These are phyloP conservation scores for Juglanconis oblonga DNA, from an alignment of 2,329 filamentous ascomycete species.

Conservation along the genomic window DNA sequence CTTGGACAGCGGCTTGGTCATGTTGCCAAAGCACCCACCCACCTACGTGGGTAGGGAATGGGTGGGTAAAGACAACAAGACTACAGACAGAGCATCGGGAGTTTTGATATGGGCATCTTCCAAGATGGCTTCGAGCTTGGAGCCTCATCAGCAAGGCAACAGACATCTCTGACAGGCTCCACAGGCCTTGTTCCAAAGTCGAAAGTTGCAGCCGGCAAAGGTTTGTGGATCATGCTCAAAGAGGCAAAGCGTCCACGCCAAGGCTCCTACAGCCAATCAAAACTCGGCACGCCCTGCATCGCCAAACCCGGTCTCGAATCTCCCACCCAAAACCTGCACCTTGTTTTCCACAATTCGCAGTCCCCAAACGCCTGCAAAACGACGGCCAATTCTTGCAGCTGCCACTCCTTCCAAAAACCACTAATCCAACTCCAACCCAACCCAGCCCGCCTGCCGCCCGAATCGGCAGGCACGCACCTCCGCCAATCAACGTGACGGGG, in stretches of 20 bases:
- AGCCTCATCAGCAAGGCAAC: too few species aligned
- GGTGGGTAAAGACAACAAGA: too few species aligned
- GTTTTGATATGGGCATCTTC: too few species aligned
- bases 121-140: too few species aligned
- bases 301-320: not conserved
- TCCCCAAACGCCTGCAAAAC: not conserved
- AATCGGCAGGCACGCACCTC: not conserved
- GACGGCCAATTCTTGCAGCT: not conserved
- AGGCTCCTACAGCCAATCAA: not conserved
- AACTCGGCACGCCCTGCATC: not conserved
- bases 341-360: not conserved
- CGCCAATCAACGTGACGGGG: not conserved
- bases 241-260: not conserved
- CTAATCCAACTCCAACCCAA: conserved; percentile 20
- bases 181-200: too few species aligned
- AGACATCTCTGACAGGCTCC: too few species aligned
- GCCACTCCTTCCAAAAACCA: not conserved
- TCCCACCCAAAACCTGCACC: not conserved
- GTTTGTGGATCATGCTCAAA: not conserved
- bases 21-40: too few species aligned
- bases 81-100: too few species aligned
- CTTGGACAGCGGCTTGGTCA: too few species aligned
- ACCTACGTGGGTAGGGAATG: too few species aligned
- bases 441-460: conserved; percentile 7
- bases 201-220: not conserved